These are phyloP conservation scores for Platanthera guangdongensis DNA, from an alignment of 106 monocot genomes.

Conservation along the genomic window DNA sequence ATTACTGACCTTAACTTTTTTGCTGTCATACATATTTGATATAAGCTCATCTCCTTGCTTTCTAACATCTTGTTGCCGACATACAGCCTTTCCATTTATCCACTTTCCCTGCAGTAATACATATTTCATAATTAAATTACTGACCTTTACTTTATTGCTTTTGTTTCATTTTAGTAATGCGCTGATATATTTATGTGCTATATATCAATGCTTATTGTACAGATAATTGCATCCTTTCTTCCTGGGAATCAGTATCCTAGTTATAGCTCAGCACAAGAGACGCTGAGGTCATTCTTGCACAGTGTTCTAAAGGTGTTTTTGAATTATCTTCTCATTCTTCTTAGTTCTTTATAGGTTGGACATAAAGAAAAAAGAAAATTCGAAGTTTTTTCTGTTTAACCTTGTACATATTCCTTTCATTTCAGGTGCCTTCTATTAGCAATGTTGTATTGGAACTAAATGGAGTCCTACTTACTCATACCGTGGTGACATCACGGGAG, in stretches of 20 bases:
- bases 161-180: constrained; percentile 3
- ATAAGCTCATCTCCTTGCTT: background rate
- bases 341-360: background rate
- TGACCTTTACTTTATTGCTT: background rate
- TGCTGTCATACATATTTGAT: too few species aligned
- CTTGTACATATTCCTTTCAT: background rate
- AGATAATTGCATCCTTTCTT: constrained; percentile 76
- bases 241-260: constrained; percentile 56
- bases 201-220: constrained; percentile 5
- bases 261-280: constrained; percentile 75
- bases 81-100: background rate
- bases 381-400: background rate
- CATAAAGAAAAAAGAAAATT: background rate
- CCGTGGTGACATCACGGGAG: constrained; percentile 63
- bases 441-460: constrained; percentile 67
- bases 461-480: constrained; percentile 82
- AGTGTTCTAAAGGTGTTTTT: constrained; percentile 69
- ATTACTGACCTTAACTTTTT: background rate
- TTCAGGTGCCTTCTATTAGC: constrained; percentile 65
- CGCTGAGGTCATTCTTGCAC: constrained; percentile 71
- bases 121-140: background rate
- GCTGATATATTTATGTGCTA: background rate
- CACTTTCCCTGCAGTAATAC: background rate
- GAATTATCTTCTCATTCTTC: background rate
- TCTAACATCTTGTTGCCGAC: background rate